Evolutionary conservation across 306 rosid species (phyloP), one percentile per base, ranked within the genome.

Genomic region (Lathyrus tuberosus): DNA sequence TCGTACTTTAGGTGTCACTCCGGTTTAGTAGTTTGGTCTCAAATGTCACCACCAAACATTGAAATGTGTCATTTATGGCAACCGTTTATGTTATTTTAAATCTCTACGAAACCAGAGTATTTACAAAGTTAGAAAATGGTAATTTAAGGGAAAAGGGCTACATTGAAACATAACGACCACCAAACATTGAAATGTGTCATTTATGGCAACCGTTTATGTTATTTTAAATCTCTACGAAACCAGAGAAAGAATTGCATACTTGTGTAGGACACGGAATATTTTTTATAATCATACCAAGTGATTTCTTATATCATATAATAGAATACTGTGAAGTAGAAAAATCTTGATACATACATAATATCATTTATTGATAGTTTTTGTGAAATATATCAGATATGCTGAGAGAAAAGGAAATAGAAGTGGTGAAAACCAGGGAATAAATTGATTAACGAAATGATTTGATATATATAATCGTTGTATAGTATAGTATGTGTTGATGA

Each of bases 251-350:
- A 44, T 54, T 65, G 51, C 40, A 54, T 18, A 31, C 72, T 53
- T 54, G 78, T 53, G 35, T 43, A 42, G 40, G 48, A 56, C 72
- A 65, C n/a, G 20, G 4, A 57, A 73, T 53, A 41, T 53, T 70
- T 43, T 57, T 16, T 5, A 52, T 10, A 43, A 42, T 42, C 1
- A 42, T 13, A 40, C 10, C 5, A 48, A 17, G 63, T 22, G 8
- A 62, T 64, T 48, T 48, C 12, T 67, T 35, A 31, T 73, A 12
- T 65, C 38, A 64, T 73, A 41, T 46, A 3, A 51, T 15, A 54
- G 46, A 54, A 65, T 73, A 73, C 14, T 15, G 17, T 26, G 43
- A 20, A 72, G 62, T 46, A 35, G 28, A 57, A 66, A 66, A 11
- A 5, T 75, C 24, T n/a, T 12, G 3, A 33, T 33, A 60, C 61